A percentile compares a stretch with the other conserved stretches of the same genome.
phyloP scores from a whole-genome alignment of 371 early-diverging fungal species.

The Lichtheimia corymbifera region DNA sequence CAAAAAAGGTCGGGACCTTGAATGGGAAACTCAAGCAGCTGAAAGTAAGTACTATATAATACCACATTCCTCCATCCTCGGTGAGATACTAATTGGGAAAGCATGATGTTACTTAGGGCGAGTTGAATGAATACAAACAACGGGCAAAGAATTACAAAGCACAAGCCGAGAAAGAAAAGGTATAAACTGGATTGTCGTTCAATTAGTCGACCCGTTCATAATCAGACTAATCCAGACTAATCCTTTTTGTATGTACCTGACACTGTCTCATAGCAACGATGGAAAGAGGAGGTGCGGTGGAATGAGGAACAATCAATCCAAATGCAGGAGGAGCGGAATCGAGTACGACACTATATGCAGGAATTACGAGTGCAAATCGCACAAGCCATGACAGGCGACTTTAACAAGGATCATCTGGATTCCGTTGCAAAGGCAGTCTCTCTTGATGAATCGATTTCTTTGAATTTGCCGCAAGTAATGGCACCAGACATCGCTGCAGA shows the following conservation, averaged over 20 bases:
- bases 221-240: too few relatives aligned
- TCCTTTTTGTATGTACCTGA: too few relatives aligned
- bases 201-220: too few relatives aligned
- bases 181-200: neutral
- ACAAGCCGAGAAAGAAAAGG: neutral
- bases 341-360: conserved; percentile 2
- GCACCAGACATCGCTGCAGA: too few relatives aligned
- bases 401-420: neutral
- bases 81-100: too few relatives aligned
- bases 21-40: too few relatives aligned
- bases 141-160: neutral
- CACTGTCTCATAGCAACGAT: neutral
- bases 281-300: conserved; percentile 13
- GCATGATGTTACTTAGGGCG: too few relatives aligned
- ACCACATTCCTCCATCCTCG: neutral
- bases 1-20: too few relatives aligned
- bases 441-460: too few relatives aligned
- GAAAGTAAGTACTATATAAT: neutral
- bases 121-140: too few relatives aligned
- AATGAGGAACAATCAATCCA: neutral
- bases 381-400: neutral
- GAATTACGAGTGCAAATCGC: conserved; percentile 3
- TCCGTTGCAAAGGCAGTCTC: neutral
- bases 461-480: too few relatives aligned
- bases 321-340: conserved; percentile 7